Conservation (phyloP, 768 basidiomycete species). For the Russula sp. region DNA sequence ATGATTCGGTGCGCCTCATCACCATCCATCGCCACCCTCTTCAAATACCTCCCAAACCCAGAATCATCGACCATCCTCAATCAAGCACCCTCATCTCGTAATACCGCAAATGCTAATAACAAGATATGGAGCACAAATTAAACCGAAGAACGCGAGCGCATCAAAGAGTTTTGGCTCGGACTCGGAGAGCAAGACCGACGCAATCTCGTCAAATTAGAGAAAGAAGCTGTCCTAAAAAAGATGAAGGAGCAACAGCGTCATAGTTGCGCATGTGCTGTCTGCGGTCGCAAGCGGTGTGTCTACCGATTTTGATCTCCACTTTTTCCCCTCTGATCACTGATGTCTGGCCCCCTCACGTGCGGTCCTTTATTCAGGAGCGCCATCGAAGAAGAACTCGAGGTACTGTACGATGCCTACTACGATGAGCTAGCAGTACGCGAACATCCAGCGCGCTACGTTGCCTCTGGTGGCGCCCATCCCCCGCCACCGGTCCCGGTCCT, state of each 20-base stretch:
- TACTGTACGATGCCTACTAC: conserved; percentile 99
- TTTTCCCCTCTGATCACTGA: conserved; percentile 33
- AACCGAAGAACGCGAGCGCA: conserved; percentile 91
- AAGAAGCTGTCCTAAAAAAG: conserved; percentile 94
- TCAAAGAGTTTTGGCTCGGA: conserved; percentile 96
- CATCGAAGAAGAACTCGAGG: conserved; percentile 99
- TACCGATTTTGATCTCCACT: conserved; percentile 33
- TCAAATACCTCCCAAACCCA: conserved; percentile 42
- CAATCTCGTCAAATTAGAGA: conserved; percentile 94
- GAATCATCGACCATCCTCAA: conserved; percentile 41
- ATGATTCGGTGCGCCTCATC: conserved; percentile 40
- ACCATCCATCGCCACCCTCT: conserved; percentile 52
- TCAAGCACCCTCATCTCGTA: conserved; percentile 13
- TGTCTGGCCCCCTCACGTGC: conserved; percentile 2
- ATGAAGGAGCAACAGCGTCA: conserved; percentile 99
- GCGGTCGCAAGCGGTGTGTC: conserved; percentile 92
- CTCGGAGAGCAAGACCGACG: conserved; percentile 89
- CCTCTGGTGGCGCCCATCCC: conserved; percentile 83
- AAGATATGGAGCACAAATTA: conserved; percentile 96
- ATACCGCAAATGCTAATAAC: conserved; percentile 41
- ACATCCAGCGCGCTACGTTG: conserved; percentile 93
- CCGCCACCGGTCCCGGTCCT: conserved; percentile 94
- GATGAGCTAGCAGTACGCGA: conserved; percentile 98
- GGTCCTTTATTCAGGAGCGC: conserved; percentile 61
- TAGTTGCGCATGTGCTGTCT: conserved; percentile 92